phyloP scores from a whole-genome alignment of 176 grass and related monocot species.

The Alopecurus myosuroides region DNA sequence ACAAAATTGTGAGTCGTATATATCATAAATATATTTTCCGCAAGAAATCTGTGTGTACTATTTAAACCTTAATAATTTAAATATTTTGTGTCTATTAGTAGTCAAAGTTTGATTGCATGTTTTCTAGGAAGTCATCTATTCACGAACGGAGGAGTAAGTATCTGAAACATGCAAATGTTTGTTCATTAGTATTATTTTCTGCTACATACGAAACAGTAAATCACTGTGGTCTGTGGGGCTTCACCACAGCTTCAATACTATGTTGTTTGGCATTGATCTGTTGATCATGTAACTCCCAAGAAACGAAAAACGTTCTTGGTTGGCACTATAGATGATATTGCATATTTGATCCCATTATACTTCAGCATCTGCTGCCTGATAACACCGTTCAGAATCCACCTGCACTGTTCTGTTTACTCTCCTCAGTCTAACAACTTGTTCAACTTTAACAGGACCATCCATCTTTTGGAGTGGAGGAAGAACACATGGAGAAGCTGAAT shows the following conservation, averaged over 20 bases:
- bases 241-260: background rate
- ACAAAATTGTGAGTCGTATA: background rate
- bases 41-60: background rate
- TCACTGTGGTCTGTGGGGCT: background rate
- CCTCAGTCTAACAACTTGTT: background rate
- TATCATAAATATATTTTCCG: background rate
- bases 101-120: background rate
- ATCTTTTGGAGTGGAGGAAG: background rate
- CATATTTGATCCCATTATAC: background rate
- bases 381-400: background rate
- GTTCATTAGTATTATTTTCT: background rate
- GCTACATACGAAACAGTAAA: background rate
- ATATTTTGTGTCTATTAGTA: background rate
- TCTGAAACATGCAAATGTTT: background rate
- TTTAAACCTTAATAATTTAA: background rate
- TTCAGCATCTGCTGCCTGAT: background rate
- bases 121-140: background rate
- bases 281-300: background rate
- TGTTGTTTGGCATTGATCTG: background rate
- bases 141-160: background rate
- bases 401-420: background rate
- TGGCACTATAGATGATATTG: background rate
- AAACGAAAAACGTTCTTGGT: background rate
- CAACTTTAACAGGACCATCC: background rate
- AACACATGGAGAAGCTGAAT: background rate